Percentiles rank a stretch among this genome's conserved stretches.
Conservation (phyloP, 306 rosid genomes). For the Senna siamea region DNA sequence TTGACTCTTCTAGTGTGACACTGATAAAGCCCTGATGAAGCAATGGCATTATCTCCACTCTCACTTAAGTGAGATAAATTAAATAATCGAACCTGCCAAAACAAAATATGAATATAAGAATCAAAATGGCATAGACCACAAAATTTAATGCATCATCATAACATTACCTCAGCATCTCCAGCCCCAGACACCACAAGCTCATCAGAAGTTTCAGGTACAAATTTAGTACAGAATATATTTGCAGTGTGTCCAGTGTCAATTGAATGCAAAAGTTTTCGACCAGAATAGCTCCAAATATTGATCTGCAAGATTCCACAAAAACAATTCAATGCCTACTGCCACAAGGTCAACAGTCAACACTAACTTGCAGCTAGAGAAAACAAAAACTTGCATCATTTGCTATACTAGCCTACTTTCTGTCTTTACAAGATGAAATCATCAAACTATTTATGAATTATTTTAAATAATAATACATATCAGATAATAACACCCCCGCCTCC, state of each 20-base stretch:
- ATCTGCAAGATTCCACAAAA: conserved; percentile 61
- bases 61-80: conserved; percentile 68
- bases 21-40: conserved; percentile 73
- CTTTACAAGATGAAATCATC: conserved; percentile 13
- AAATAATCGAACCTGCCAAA: conserved; percentile 86
- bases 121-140: conserved; percentile 15
- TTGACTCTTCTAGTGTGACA: conserved; percentile 95
- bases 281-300: conserved; percentile 84
- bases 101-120: conserved; percentile 29
- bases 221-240: conserved; percentile 92
- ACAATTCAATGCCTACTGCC: conserved; percentile 27
- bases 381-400: conserved; percentile 20
- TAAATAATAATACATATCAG: neutral
- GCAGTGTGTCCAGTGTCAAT: conserved; percentile 91
- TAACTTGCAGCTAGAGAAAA: conserved; percentile 3
- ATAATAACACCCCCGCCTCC: neutral
- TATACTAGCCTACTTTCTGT: neutral
- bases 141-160: conserved; percentile 7
- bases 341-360: neutral
- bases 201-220: conserved; percentile 93
- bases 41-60: conserved; percentile 64
- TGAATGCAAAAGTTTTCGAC: conserved; percentile 75
- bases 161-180: conserved; percentile 92
- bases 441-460: conserved; percentile 3
- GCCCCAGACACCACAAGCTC: conserved; percentile 98